Conservation (phyloP, 1,284 basidiomycete genomes). For the Tilletia caries region DNA sequence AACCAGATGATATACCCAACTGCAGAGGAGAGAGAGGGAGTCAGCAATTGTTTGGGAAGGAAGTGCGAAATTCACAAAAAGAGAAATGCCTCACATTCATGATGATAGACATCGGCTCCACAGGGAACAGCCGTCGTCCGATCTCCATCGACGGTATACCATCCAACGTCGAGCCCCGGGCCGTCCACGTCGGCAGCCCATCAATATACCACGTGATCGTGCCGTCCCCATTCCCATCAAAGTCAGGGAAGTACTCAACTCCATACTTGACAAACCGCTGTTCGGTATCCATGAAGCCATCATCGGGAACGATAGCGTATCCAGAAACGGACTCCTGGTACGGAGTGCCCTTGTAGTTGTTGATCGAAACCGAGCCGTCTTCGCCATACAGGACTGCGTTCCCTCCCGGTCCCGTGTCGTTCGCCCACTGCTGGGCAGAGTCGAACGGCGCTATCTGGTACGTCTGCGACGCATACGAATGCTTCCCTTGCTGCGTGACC, state of each 20-base stretch:
- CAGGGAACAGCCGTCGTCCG: slow-evolving; percentile 38
- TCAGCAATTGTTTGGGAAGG: too few species aligned
- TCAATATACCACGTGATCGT: slow-evolving; percentile 48
- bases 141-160: slow-evolving; percentile 31
- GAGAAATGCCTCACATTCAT: slow-evolving; percentile 28
- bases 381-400: slow-evolving; percentile 38
- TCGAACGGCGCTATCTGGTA: slow-evolving; percentile 53
- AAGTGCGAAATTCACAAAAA: background rate
- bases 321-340: slow-evolving; percentile 53
- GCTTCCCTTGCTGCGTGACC: slow-evolving; percentile 59
- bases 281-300: slow-evolving; percentile 33
- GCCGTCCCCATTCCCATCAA: slow-evolving; percentile 38
- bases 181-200: slow-evolving; percentile 46
- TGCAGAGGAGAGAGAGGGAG: background rate
- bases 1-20: slow-evolving; percentile 43
- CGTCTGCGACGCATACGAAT: slow-evolving; percentile 48
- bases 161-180: slow-evolving; percentile 31
- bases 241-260: slow-evolving; percentile 51
- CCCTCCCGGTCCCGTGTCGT: slow-evolving; percentile 14
- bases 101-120: slow-evolving; percentile 49
- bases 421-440: slow-evolving; percentile 42
- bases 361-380: slow-evolving; percentile 32
- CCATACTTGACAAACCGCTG: slow-evolving; percentile 39
- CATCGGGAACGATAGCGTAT: slow-evolving; percentile 38
- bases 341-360: slow-evolving; percentile 45